A percentile compares a stretch with the other conserved stretches of the same genome.
These are phyloP conservation scores for Triticum timopheevii DNA, from an alignment of 176 grass and related monocot genomes.

Conservation along the genomic window DNA sequence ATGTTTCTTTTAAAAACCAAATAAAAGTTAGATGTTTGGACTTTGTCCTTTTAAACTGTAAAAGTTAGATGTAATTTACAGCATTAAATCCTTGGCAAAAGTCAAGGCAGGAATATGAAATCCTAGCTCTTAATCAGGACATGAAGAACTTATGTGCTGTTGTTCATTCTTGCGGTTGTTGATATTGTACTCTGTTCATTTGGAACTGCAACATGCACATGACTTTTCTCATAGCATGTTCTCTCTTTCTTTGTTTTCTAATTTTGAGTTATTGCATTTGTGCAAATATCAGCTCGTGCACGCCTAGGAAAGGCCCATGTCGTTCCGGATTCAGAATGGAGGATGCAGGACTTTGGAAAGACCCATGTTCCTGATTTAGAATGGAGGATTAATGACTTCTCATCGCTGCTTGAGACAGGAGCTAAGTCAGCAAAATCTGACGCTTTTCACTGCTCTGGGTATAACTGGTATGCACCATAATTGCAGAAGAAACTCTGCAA, in stretches of 20 bases:
- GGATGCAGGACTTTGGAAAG: slow-evolving; percentile 30
- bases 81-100: not conserved
- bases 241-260: not conserved
- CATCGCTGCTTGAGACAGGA: slow-evolving; percentile 19
- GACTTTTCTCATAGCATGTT: not conserved
- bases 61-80: not conserved
- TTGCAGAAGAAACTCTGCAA: not conserved
- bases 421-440: not conserved
- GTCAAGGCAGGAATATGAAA: not conserved
- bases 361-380: slow-evolving; percentile 18
- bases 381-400: slow-evolving; percentile 41
- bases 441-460: not conserved
- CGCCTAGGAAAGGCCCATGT: not conserved
- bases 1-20: not conserved
- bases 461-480: slow-evolving; percentile 5
- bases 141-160: not conserved
- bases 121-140: not conserved
- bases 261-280: not conserved
- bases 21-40: not conserved
- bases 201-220: not conserved
- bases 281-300: not conserved
- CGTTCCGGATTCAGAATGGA: slow-evolving; percentile 31
- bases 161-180: not conserved
- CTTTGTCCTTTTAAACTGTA: not conserved
- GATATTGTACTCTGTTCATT: not conserved